A percentile compares a stretch with the other conserved stretches of the same genome.
Evolutionary conservation across 805 yeast genomes (phyloP).

Genomic region (Yarrowia sp.): DNA sequence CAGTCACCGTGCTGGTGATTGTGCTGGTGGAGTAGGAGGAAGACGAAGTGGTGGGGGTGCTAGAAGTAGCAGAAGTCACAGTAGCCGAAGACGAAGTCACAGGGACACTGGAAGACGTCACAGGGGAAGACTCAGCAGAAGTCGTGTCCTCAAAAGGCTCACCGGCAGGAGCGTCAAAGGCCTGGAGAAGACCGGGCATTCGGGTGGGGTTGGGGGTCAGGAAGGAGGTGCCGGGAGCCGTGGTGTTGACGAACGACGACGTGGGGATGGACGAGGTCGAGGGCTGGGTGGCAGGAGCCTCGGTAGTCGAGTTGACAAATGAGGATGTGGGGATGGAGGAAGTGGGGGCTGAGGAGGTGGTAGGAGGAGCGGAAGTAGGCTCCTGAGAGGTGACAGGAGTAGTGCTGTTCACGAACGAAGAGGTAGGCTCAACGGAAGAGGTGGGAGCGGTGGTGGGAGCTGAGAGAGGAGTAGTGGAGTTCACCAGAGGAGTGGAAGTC

Average conservation of each 20-base stretch:
- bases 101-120: background rate
- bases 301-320: conserved; percentile 12
- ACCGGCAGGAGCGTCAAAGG: background rate
- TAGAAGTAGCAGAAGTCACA: background rate
- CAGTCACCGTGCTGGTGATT: conserved; percentile 22
- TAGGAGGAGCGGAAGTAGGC: background rate
- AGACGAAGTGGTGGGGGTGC: background rate
- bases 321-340: conserved; percentile 1
- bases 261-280: conserved; percentile 10
- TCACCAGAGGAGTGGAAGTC: background rate
- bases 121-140: background rate
- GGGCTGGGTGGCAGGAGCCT: conserved; percentile 1
- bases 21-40: conserved; percentile 4
- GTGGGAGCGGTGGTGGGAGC: background rate
- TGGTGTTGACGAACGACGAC: conserved; percentile 6
- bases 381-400: background rate
- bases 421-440: background rate
- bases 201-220: conserved; percentile 13
- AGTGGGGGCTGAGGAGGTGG: background rate
- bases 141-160: background rate
- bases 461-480: background rate
- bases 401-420: background rate
- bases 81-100: background rate
- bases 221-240: background rate
- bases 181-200: conserved; percentile 11